These are phyloP conservation scores for Coccomyxa sp. DNA, from an alignment of 139 green algal species.

Conservation along the genomic window DNA sequence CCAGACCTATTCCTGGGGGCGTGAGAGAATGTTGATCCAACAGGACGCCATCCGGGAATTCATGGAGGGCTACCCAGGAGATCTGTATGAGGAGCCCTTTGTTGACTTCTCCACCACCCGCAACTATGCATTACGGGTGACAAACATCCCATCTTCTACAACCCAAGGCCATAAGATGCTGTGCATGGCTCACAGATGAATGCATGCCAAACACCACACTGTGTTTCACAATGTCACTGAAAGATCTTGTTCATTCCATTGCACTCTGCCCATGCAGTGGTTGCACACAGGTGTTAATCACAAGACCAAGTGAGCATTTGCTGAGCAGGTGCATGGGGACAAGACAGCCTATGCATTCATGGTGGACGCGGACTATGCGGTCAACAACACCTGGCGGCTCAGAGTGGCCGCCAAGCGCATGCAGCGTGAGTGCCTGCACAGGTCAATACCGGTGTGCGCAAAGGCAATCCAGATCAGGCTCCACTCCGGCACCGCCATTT, in stretches of 20 bases:
- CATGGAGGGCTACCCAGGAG: conserved; percentile 1
- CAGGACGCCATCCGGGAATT: not conserved
- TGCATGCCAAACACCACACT: too few relatives aligned
- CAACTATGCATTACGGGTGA: not conserved
- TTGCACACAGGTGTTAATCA: not conserved
- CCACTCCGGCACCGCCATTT: not conserved
- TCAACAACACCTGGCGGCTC: conserved; percentile 1
- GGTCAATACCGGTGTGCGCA: not conserved
- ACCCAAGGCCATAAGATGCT: too few relatives aligned
- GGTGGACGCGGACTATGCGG: conserved; percentile 5
- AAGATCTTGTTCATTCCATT: not conserved
- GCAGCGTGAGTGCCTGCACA: not conserved
- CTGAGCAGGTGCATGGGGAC: conserved; percentile 3
- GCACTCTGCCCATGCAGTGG: not conserved
- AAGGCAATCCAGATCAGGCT: not conserved
- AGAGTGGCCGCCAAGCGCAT: not conserved
- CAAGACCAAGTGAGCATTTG: not conserved
- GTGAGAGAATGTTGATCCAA: too few relatives aligned
- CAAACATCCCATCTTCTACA: not conserved
- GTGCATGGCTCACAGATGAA: too few relatives aligned
- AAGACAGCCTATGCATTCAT: conserved; percentile 9
- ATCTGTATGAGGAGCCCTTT: conserved; percentile 3
- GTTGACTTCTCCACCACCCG: conserved; percentile 6
- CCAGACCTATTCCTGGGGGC: not conserved
- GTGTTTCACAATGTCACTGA: too few relatives aligned